Evolutionary conservation across 2,329 filamentous ascomycete species (phyloP).

Genomic region (Leptographium radiaticola): DNA sequence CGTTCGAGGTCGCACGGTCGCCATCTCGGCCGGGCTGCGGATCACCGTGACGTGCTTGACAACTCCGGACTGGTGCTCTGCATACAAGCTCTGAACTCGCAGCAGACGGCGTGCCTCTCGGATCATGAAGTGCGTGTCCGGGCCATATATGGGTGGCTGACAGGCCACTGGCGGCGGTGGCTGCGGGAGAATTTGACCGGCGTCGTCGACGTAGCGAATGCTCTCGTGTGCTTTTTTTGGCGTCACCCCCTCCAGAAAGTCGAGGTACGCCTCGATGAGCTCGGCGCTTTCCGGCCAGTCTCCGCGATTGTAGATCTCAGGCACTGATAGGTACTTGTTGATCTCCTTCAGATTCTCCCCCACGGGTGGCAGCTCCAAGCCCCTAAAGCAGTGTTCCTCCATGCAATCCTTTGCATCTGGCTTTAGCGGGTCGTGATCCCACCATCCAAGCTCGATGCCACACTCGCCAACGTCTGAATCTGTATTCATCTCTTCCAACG

Average conservation of each 20-base stretch:
- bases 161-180: background rate
- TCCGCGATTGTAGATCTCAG: conserved; percentile 29
- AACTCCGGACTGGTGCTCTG: background rate
- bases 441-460: background rate
- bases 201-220: background rate
- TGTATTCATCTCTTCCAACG: no score
- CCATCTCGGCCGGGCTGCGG: background rate
- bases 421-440: background rate
- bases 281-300: conserved; percentile 25
- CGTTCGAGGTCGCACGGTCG: background rate
- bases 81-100: background rate
- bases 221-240: background rate
- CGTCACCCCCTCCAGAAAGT: conserved; percentile 16
- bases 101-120: background rate
- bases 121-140: background rate
- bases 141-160: background rate
- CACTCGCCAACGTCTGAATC: background rate
- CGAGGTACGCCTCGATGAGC: conserved; percentile 26
- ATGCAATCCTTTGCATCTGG: conserved; percentile 2
- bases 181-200: background rate
- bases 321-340: conserved; percentile 34
- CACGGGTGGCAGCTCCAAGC: conserved; percentile 18
- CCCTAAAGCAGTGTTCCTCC: conserved; percentile 4
- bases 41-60: background rate
- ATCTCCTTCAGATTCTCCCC: conserved; percentile 18